These are phyloP conservation scores for Nothomitra cinnamomea DNA, from an alignment of 2,329 filamentous ascomycete genomes.

Conservation along the genomic window DNA sequence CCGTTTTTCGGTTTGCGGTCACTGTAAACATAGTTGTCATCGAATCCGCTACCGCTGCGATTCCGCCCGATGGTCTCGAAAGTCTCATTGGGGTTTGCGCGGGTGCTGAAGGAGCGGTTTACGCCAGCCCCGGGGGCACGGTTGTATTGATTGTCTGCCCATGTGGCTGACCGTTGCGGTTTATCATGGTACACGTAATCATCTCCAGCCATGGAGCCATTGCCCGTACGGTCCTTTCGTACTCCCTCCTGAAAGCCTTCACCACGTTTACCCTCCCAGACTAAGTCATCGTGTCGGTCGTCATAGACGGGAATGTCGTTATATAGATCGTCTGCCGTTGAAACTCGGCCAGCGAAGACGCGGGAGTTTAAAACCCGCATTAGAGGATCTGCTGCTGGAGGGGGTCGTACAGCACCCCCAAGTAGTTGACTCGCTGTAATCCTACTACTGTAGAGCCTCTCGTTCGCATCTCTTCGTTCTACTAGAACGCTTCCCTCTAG, in stretches of 20 bases:
- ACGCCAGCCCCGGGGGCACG: conserved; percentile 24
- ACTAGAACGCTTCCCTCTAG: conserved; percentile 86
- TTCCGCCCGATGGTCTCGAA: conserved; percentile 22
- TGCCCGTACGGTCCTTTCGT: conserved; percentile 26
- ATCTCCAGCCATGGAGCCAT: conserved; percentile 17
- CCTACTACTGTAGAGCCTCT: conserved; percentile 79
- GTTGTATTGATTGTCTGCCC: conserved; percentile 63
- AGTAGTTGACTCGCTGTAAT: conserved; percentile 71
- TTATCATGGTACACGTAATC: conserved; percentile 36
- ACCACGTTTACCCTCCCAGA: conserved; percentile 64
- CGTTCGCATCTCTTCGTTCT: conserved; percentile 89
- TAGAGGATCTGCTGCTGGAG: conserved; percentile 67
- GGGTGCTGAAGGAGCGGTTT: conserved; percentile 32
- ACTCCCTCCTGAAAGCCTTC: conserved; percentile 52
- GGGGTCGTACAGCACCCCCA: conserved; percentile 57
- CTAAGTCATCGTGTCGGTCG: conserved; percentile 61
- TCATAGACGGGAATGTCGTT: conserved; percentile 89
- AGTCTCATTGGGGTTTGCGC: conserved; percentile 31
- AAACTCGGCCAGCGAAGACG: conserved; percentile 54
- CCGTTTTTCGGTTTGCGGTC: conserved; percentile 38
- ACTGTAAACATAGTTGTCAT: conserved; percentile 34
- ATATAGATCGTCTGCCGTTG: conserved; percentile 52
- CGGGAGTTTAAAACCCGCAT: conserved; percentile 74
- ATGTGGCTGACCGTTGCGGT: conserved; percentile 48
- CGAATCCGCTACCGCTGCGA: conserved; percentile 24